Base-by-base conservation (phyloP, 768 basidiomycete genomes). In the Sistotremastrum niveocremeum region DNA sequence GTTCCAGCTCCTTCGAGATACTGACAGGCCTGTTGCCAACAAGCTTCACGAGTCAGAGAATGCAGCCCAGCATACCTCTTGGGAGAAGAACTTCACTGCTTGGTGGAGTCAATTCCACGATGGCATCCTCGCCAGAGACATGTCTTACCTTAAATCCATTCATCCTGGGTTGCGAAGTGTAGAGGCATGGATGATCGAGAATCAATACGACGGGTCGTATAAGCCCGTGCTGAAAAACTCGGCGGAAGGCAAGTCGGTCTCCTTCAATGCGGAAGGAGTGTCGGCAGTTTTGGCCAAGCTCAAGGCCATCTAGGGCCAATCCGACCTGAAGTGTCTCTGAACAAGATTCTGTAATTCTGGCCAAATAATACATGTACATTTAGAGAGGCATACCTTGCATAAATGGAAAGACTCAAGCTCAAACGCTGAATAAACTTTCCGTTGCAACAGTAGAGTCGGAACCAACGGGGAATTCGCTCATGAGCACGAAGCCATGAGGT, bases 81-180 rank as follows among this genome's bases (percentile, higher is more conserved):
- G 51, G 51, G 47, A 29, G 31, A 54, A 69, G 57, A 71, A 67
- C 53, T 72, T 72, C 54, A 57, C 57, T 29, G 64, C 59, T 3
- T 71, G 65, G 56, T 74, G 67, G 68, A 58, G 59, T 8, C 45
- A 63, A 43, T 73, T 61, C 59, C 54, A 67, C 32, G 72, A 74
- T 44, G 64, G 65, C 49, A 53, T 71, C 34, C 54, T 73, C 37
- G 60, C 56, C 51, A 57, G 65, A 51, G 65, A 74, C 48, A 64
- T 69, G 62, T 62, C 64, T 4, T 72, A 69, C 68, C 59, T 72
- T 29, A 53, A 63, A 41, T 58, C 54, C 8, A 54, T 69, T 10
- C 60, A 72, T 54, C 67, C 70, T 0, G 50, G 52, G 6, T 54
- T 56, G 3, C 49, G 63, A 40, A 63, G 61, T 1, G 51, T 71